Percentiles rank a stretch among this genome's conserved stretches.
These are phyloP conservation scores for Panellus pusillus DNA, from an alignment of 768 basidiomycete species.

Conservation along the genomic window DNA sequence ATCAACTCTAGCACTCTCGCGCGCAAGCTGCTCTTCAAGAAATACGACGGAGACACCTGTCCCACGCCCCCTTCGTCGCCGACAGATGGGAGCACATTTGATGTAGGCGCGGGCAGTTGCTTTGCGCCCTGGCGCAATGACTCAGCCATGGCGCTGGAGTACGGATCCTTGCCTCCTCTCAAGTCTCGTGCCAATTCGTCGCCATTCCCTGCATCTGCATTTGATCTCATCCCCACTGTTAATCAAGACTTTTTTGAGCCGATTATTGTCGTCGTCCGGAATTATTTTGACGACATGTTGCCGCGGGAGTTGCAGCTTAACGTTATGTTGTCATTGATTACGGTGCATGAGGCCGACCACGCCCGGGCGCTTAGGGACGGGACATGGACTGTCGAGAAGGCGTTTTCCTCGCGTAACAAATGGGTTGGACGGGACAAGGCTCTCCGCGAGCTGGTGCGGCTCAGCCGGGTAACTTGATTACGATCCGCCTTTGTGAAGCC, in stretches of 20 bases:
- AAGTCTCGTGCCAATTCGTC: conserved; percentile 67
- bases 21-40: conserved; percentile 54
- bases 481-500: neutral
- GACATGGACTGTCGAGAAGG: conserved; percentile 62
- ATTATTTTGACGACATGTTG: conserved; percentile 68
- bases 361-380: conserved; percentile 40
- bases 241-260: conserved; percentile 53
- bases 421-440: conserved; percentile 81
- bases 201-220: conserved; percentile 58
- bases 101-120: conserved; percentile 33
- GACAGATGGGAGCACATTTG: conserved; percentile 19
- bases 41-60: conserved; percentile 25
- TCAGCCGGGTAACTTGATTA: conserved; percentile 66
- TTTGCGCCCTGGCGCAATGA: conserved; percentile 47
- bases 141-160: conserved; percentile 17
- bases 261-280: conserved; percentile 46
- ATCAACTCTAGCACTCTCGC: conserved; percentile 53
- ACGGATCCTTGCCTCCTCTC: conserved; percentile 1
- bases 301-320: conserved; percentile 71
- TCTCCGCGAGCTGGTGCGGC: conserved; percentile 71
- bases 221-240: conserved; percentile 58
- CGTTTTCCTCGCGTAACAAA: conserved; percentile 57
- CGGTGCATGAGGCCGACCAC: conserved; percentile 61
- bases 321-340: conserved; percentile 56
- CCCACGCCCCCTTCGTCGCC: conserved; percentile 19